Conservation (phyloP, 108 stramenopile species). For the Nitzschia inconspicua region DNA sequence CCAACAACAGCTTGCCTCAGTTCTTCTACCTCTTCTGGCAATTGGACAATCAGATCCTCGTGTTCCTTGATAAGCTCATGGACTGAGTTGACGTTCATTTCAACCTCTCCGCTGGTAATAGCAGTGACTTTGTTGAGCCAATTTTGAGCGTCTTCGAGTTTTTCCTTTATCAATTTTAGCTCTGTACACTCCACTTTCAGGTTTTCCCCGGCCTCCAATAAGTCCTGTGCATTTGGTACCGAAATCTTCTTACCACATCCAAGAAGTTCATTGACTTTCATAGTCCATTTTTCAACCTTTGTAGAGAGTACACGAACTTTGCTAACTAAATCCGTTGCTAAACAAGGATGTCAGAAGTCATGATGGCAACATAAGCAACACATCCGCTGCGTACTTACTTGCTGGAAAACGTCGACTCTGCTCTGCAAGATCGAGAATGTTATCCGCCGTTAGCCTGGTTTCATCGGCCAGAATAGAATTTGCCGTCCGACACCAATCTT, state of each 20-base stretch:
- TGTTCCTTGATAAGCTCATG: constrained; percentile 65
- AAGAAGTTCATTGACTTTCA: constrained; percentile 21
- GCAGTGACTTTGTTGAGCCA: constrained; percentile 64
- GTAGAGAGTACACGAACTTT: constrained; percentile 42
- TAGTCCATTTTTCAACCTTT: constrained; percentile 43
- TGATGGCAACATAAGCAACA: neutral
- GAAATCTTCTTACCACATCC: constrained; percentile 44
- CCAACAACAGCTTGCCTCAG: constrained; percentile 60
- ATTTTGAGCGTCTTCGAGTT: constrained; percentile 38
- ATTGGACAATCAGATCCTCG: constrained; percentile 52
- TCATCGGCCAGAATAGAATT: constrained; percentile 46
- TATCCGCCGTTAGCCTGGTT: constrained; percentile 52
- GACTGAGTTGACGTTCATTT: constrained; percentile 32
- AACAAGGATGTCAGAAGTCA: neutral
- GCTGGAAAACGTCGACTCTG: constrained; percentile 54
- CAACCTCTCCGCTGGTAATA: constrained; percentile 40
- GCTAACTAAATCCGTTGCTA: constrained; percentile 44
- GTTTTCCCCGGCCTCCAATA: constrained; percentile 56
- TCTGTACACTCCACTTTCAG: constrained; percentile 54
- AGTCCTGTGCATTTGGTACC: constrained; percentile 49
- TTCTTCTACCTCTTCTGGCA: constrained; percentile 61
- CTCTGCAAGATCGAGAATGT: constrained; percentile 42
- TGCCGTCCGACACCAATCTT: constrained; percentile 56
- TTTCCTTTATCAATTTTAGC: constrained; percentile 44
- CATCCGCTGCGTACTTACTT: constrained; percentile 32